Evolutionary conservation across 352 stramenopile genomes (phyloP).

Genomic region (Phytophthora tubulina): DNA sequence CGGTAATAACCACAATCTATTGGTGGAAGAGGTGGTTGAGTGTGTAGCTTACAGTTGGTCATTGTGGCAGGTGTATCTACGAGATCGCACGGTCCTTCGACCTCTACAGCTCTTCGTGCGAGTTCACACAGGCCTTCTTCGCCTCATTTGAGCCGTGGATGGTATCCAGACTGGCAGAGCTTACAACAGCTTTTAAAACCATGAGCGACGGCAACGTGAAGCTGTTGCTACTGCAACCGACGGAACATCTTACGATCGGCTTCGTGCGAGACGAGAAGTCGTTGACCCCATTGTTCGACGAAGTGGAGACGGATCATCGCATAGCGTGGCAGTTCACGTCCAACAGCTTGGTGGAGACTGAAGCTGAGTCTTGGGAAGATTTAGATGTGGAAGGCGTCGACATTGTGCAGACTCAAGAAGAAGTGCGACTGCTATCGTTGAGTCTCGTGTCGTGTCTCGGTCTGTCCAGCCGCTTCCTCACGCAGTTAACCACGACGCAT

Average conservation of each 20-base stretch:
- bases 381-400: constrained; percentile 77
- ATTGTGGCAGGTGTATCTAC: constrained; percentile 61
- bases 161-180: constrained; percentile 67
- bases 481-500: constrained; percentile 50
- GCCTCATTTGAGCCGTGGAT: constrained; percentile 81
- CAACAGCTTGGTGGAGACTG: constrained; percentile 37
- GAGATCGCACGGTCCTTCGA: constrained; percentile 84
- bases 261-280: constrained; percentile 75
- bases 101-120: constrained; percentile 65
- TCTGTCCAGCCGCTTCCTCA: constrained; percentile 61
- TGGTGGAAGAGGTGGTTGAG: not conserved
- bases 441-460: constrained; percentile 76
- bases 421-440: constrained; percentile 64
- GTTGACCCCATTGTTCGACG: constrained; percentile 51
- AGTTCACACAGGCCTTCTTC: constrained; percentile 74
- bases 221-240: constrained; percentile 66
- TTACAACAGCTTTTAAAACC: constrained; percentile 78
- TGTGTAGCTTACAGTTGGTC: not conserved
- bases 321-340: constrained; percentile 57
- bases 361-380: constrained; percentile 79
- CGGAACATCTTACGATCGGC: constrained; percentile 70
- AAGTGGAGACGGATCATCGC: constrained; percentile 39
- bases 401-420: constrained; percentile 66
- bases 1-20: constrained; percentile 35
- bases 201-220: constrained; percentile 73